Percentiles rank a stretch among this genome's conserved stretches.
These are phyloP conservation scores for Castanopsis chinensis DNA, from an alignment of 306 rosid species.

Conservation along the genomic window DNA sequence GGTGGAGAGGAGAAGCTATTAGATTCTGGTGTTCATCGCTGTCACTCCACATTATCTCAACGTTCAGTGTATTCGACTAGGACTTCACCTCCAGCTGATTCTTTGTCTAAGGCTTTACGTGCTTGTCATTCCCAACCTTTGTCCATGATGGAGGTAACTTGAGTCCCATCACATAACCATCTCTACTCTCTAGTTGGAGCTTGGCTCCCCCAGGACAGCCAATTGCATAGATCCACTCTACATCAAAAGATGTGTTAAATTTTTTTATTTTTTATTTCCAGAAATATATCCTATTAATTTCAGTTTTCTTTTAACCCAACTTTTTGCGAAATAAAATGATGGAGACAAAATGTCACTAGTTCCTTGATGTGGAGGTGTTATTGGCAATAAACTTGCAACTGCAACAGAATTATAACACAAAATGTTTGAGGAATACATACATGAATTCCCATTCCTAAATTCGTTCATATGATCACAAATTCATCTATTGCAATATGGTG, in stretches of 20 bases:
- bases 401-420: background rate
- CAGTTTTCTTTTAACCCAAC: background rate
- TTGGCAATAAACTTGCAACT: background rate
- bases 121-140: constrained; percentile 91
- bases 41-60: constrained; percentile 79
- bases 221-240: background rate
- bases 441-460: no score
- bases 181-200: background rate
- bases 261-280: background rate
- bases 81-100: constrained; percentile 56
- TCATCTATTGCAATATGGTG: background rate
- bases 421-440: background rate
- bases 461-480: background rate
- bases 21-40: constrained; percentile 77
- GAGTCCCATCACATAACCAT: constrained; percentile 1
- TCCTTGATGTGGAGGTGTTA: background rate
- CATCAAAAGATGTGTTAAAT: background rate
- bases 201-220: background rate
- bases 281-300: background rate
- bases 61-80: constrained; percentile 48
- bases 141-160: constrained; percentile 85
- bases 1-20: constrained; percentile 50
- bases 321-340: background rate
- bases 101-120: constrained; percentile 57
- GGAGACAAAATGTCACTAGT: background rate